These are phyloP conservation scores for Hymenoscyphus infarciens DNA, from an alignment of 2,329 filamentous ascomycete species.

Conservation along the genomic window DNA sequence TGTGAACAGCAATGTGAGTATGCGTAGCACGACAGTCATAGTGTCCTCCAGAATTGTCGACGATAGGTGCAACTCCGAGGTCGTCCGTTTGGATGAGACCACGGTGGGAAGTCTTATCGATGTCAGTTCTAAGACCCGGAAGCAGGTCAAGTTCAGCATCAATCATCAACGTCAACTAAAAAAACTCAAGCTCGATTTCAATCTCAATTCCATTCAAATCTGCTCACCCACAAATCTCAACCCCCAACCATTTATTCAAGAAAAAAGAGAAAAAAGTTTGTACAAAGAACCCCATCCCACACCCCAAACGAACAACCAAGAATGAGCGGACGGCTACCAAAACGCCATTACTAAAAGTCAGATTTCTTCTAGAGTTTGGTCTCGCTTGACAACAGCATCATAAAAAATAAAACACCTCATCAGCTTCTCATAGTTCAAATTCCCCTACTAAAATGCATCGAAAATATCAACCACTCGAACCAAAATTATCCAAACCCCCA, in stretches of 20 bases:
- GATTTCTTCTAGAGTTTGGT: not conserved
- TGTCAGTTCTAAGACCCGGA: not conserved
- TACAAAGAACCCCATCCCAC: too few species aligned
- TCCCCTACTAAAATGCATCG: not conserved
- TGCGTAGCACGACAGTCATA: constrained; percentile 44
- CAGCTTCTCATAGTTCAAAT: not conserved
- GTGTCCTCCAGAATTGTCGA: constrained; percentile 42
- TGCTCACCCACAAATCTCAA: too few species aligned
- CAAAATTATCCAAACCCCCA: not conserved
- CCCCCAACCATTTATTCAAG: too few species aligned
- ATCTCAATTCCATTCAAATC: too few species aligned
- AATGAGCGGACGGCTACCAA: constrained; percentile 2
- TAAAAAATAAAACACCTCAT: not conserved
- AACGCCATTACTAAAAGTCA: not conserved
- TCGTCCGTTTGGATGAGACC: constrained; percentile 40
- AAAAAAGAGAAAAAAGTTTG: too few species aligned
- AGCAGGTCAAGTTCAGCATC: too few species aligned
- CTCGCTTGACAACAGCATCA: not conserved
- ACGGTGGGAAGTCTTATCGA: constrained; percentile 42
- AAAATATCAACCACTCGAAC: not conserved
- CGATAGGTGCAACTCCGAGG: constrained; percentile 41
- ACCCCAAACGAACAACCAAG: not conserved
- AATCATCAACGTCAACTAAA: too few species aligned
- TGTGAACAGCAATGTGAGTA: constrained; percentile 46
- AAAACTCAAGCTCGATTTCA: too few species aligned